Conservation (phyloP, 2,329 filamentous ascomycete species). For the Colletotrichum gloeosporioides region DNA sequence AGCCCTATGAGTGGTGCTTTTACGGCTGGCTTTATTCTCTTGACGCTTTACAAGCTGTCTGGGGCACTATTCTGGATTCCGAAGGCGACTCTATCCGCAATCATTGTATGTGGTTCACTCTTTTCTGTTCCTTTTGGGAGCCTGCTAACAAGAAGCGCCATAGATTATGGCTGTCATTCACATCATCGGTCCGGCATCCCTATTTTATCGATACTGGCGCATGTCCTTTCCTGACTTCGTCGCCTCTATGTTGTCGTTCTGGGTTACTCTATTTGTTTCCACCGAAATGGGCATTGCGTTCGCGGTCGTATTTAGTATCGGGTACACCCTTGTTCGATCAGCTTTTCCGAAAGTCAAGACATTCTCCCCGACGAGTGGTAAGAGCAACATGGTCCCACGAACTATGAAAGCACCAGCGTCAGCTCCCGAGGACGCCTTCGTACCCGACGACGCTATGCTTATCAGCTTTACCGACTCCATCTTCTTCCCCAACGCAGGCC, state of each 20-base stretch:
- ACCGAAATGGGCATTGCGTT: slow-evolving; percentile 65
- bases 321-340: slow-evolving; percentile 63
- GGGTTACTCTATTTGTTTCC: slow-evolving; percentile 66
- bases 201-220: slow-evolving; percentile 69
- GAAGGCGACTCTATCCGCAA: slow-evolving; percentile 67
- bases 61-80: slow-evolving; percentile 72
- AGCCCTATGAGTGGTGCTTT: slow-evolving; percentile 66
- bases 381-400: slow-evolving; percentile 33
- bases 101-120: slow-evolving; percentile 50
- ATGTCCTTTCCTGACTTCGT: slow-evolving; percentile 70
- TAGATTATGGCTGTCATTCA: slow-evolving; percentile 68
- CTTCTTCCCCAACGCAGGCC: slow-evolving; percentile 67
- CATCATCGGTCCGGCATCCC: slow-evolving; percentile 61
- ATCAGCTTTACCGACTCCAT: slow-evolving; percentile 63
- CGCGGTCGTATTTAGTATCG: slow-evolving; percentile 68
- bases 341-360: slow-evolving; percentile 54
- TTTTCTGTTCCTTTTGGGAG: background rate
- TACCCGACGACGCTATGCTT: slow-evolving; percentile 56
- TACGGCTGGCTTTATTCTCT: slow-evolving; percentile 64
- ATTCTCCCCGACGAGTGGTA: slow-evolving; percentile 30
- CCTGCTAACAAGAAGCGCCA: background rate
- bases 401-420: slow-evolving; percentile 26
- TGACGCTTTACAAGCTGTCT: slow-evolving; percentile 66
- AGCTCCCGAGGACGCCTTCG: slow-evolving; percentile 25
- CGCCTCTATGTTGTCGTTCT: slow-evolving; percentile 67